Base-by-base conservation (phyloP, 768 basidiomycete species). In the Kondoa malvinella region DNA sequence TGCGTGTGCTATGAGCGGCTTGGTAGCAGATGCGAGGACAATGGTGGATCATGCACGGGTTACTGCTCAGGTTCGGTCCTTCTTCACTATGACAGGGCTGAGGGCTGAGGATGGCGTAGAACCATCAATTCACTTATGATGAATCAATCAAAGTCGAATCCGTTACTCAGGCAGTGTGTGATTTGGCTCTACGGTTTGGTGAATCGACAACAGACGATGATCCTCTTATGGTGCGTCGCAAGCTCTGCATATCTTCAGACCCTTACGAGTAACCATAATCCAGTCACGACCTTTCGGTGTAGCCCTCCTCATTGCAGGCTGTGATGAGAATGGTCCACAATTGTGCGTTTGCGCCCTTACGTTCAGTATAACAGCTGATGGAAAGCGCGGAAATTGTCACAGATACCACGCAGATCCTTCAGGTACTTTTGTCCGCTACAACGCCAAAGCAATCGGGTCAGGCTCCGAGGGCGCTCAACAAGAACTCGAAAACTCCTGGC, bases 31-130 rank as follows among this genome's bases (percentile, higher is more conserved):
- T 79, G 94, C 95, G 58, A 85, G 95, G 71, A 99, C 95, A 61
- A 99, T 99, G 89, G 89, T 99, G 78, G 95, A 99, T 83, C 95
- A 99, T 76, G 95, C 95, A 30, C 84, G 95, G 69, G 92, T 99
- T 68, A 97, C 95, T 3, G 84, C 89, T 16, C 79, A 80, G 70
- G 78, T 78, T 72, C 32, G 71, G 30, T 2, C 15, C 32, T 61
- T 32, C 40, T 4, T 33, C 57, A 21, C 63, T n/a, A 31, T 27
- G 4, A 56, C 8, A 25, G 30, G 8, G 25, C 21, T 66, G 15
- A 65, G n/a, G 2, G 33, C 40, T 59, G 27, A 66, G 27, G 56
- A 17, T 25, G 57, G 56, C 29, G 0, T 66, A 94, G 78, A 92
- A 90, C 78, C 95, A 99, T 78, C 78, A 85, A 1, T 99, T 97